Percentiles rank a stretch among this genome's conserved stretches.
phyloP scores from a whole-genome alignment of 2,329 filamentous ascomycete genomes.

The Ascochyta clinopodiicola region DNA sequence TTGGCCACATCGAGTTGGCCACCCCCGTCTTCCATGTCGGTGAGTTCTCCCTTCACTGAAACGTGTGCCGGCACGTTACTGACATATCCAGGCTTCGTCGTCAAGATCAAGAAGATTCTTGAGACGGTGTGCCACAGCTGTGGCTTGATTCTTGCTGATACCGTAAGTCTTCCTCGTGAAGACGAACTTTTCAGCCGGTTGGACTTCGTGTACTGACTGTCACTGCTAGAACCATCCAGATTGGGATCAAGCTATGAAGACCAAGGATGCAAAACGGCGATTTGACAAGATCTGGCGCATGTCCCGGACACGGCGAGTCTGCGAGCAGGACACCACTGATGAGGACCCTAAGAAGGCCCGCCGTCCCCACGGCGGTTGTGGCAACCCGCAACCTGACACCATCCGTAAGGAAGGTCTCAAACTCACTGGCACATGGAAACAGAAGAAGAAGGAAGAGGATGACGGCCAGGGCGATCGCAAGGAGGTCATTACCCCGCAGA shows the following conservation, averaged over 20 bases:
- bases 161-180: slow-evolving; percentile 81
- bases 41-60: slow-evolving; percentile 49
- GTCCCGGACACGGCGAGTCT: slow-evolving; percentile 86
- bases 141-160: slow-evolving; percentile 95
- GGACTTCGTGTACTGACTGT: slow-evolving; percentile 64
- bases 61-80: slow-evolving; percentile 5
- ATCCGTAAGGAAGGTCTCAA: slow-evolving; percentile 88
- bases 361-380: slow-evolving; percentile 82
- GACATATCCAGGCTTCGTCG: slow-evolving; percentile 77
- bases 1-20: slow-evolving; percentile 97
- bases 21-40: slow-evolving; percentile 91
- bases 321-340: slow-evolving; percentile 77
- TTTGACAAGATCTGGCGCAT: slow-evolving; percentile 92
- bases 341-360: slow-evolving; percentile 60
- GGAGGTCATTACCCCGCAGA: slow-evolving; percentile 79
- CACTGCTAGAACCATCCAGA: slow-evolving; percentile 70
- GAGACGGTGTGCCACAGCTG: slow-evolving; percentile 99
- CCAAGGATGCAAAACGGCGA: slow-evolving; percentile 90
- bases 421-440: slow-evolving; percentile 77
- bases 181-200: slow-evolving; percentile 57
- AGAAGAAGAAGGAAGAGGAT: slow-evolving; percentile 72
- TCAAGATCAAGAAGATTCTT: slow-evolving; percentile 98
- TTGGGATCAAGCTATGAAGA: slow-evolving; percentile 79
- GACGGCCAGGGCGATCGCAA: slow-evolving; percentile 77
- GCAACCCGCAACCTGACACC: slow-evolving; percentile 80